Base-by-base conservation (phyloP, 192 early-diverging fungal species). In the Backusella circina region DNA sequence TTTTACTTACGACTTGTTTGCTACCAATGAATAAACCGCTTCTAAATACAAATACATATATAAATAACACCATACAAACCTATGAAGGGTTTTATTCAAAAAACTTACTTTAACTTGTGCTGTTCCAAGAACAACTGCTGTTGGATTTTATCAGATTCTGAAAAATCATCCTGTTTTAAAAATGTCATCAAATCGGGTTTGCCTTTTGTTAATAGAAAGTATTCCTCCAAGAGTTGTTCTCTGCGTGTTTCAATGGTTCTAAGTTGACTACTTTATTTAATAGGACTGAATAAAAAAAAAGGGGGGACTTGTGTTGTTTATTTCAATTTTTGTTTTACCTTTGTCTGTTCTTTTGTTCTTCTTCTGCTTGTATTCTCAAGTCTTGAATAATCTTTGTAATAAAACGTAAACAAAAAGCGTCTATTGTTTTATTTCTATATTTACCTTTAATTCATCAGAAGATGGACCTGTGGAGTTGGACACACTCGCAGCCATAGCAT, bases 161-260 rank as follows among this genome's bases (percentile, higher is more conserved):
- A 70, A 51, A 70, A 50, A 18, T 75, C 75, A 23, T 70, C 67
- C 30, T 75, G 67, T 38, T 70, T 68, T 23, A 75, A 36, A 75
- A 70, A 75, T 8, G 67, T 33, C 33, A 75, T 61, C 26, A 70
- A 37, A 57, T 54, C 47, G 6, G 68, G 47, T 21, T 67, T 65
- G 2, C 69, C 68, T 61, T 75, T 68, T 16, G 75, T 70, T 54
- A 75, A 61, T 37, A 70, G 32, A 70, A 70, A 75, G 21, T 70
- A 31, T 32, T 75, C 67, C 12, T 75, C 69, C 75, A 75, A 61
- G 18, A 75, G 33, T 23, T 70, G 44, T 5, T 61, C 32, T 37
- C 75, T 33, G 18, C 39, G 44, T n/a, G 67, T 61, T 70, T 67
- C 75, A 32, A 75, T 38, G 28, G 41, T 35, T 32, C 75, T 75